Evolutionary conservation across 371 early-diverging fungal genomes (phyloP), one percentile per base, ranked within the genome.

Genomic region (Mortierella sp.): DNA sequence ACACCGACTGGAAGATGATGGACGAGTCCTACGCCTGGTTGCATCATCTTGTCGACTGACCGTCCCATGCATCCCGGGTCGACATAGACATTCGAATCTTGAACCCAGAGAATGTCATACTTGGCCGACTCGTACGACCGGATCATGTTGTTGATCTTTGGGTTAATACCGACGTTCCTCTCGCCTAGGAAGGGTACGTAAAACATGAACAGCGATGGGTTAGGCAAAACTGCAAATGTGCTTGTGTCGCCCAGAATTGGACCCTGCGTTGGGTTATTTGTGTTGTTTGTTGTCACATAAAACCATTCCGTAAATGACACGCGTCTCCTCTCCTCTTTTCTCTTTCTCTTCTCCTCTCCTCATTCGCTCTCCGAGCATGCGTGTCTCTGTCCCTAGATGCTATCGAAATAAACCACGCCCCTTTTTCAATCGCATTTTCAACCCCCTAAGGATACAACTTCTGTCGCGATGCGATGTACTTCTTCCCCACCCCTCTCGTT

Each of bases 81-180:
- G 6, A 96, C 93, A 73, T 89, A 92, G 1, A 98, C 94, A 88
- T 98, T 98, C 11, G 95, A 95, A 83, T 99, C 99, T 44, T 95
- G 89, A 49, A 98, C 93, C 99, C 99, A 99, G 24, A 99, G 79
- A 75, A 98, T 93, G 80, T 98, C 97, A 88, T 97, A 90, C 77
- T 95, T 93, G 1, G 97, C 95, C 7, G 87, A 80, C 38, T 92
- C 89, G 84, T 96, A 98, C 2, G 96, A 93, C 77, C 91, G 89
- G 18, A 97, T 81, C 91, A 99, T 91, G 88, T 99, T 99, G 90
- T 97, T 97, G 83, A 99, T 93, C 85, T 99, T 99, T 8, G 99
- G 99, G 82, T 99, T 99, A 55, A 94, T 93, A 51, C 96, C 96
- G 1, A 94, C 91, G 21, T 88, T 82, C 56, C 80, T 83, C 71